Evolutionary conservation across 306 rosid genomes (phyloP), one percentile per base, ranked within the genome.

Genomic region (Vicia sativa): DNA sequence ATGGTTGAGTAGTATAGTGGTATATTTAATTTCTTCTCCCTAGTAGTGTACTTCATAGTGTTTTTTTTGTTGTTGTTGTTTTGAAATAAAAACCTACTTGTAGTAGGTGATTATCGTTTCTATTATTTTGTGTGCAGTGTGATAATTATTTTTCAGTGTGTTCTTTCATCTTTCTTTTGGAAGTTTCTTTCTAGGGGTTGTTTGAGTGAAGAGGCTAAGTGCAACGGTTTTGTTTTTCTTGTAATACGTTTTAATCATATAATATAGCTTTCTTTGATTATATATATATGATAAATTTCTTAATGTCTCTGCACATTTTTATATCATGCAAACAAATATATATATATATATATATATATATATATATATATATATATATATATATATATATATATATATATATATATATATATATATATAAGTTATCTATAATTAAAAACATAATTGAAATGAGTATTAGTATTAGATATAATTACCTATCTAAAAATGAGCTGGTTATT

Each of bases 161-260:
- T 58, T 59, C 45, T 15, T 35, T 15, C 44, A 14, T 34, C 43
- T 58, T 31, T 58, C 44, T 59, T 59, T 21, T 43, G 55, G 14
- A 52, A n/a, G 53, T 35, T 62, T 50, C 55, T 63, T 16, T 37
- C 28, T 7, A 25, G 43, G 34, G 16, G 19, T 43, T 15, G 42
- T 41, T 53, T 54, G 38, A 43, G 56, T 43, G 57, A 42, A 57
- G 66, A 70, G 74, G 21, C 44, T 37, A 55, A 39, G 56, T 70
- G 55, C 43, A 3, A 39, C 29, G 43, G 5, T 69, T 69, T 56
- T 69, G 42, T 54, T 29, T 43, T 35, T 61, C n/a, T 62, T 62
- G 65, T 60, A 37, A 18, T 35, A 60, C 29, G 19, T 16, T 60
- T 35, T 15, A 59, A n/a, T 59, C 13, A 60, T 59, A 59, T 16